Evolutionary conservation across 2,329 filamentous ascomycete species (phyloP).

Genomic region (Cordyceps militaris): DNA sequence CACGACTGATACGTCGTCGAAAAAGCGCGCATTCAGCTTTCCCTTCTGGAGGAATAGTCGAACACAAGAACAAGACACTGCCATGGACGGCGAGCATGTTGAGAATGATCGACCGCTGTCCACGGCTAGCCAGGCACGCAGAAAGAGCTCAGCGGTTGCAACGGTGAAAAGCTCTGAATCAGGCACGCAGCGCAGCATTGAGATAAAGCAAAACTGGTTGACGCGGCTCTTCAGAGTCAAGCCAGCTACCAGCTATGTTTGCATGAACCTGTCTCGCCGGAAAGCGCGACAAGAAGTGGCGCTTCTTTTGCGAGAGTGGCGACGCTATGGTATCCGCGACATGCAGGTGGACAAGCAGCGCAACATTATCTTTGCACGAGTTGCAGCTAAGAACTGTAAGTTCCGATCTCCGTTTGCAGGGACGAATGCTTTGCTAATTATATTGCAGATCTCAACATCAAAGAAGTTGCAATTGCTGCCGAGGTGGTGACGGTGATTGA

Average conservation of each 20-base stretch:
- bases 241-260: constrained; percentile 68
- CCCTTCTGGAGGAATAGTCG: constrained; percentile 49
- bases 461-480: constrained; percentile 78
- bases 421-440: neutral
- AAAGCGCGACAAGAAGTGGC: constrained; percentile 71
- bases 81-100: neutral
- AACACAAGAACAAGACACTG: constrained; percentile 25
- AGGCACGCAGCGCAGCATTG: constrained; percentile 46
- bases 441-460: constrained; percentile 63
- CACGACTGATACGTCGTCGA: constrained; percentile 26
- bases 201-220: constrained; percentile 76
- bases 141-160: constrained; percentile 20
- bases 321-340: constrained; percentile 71
- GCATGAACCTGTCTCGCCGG: constrained; percentile 62
- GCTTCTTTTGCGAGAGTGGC: constrained; percentile 71
- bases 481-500: constrained; percentile 88
- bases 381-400: constrained; percentile 74
- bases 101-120: neutral
- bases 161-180: constrained; percentile 29
- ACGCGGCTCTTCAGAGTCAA: constrained; percentile 85
- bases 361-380: constrained; percentile 71
- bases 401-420: neutral
- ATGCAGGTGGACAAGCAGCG: constrained; percentile 71
- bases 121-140: neutral
- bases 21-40: constrained; percentile 47